Percentiles rank a stretch among this genome's conserved stretches.
Conservation (phyloP, 2,329 filamentous ascomycete species). For the Grosmannia clavigera region DNA sequence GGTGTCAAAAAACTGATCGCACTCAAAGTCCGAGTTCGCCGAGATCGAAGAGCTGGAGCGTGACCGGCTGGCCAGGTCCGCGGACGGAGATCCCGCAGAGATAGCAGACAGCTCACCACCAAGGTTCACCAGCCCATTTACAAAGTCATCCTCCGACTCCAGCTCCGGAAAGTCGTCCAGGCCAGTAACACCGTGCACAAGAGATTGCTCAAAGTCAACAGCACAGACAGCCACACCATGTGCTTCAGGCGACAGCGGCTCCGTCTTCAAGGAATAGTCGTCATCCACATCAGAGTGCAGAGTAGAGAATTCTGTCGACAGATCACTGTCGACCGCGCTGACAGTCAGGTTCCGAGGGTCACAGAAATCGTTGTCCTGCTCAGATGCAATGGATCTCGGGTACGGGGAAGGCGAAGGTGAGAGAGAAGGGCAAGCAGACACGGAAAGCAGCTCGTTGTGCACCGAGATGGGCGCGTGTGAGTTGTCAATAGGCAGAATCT, state of each 20-base stretch:
- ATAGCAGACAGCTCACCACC: slow-evolving; percentile 22
- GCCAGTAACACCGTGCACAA: slow-evolving; percentile 49
- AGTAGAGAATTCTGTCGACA: slow-evolving; percentile 50
- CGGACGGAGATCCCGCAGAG: slow-evolving; percentile 23
- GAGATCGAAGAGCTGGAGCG: slow-evolving; percentile 55
- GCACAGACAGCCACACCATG: slow-evolving; percentile 14
- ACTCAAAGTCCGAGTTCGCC: slow-evolving; percentile 58
- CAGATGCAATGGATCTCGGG: slow-evolving; percentile 53
- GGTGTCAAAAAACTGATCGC: slow-evolving; percentile 56
- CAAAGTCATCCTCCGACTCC: slow-evolving; percentile 82
- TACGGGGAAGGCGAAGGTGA: slow-evolving; percentile 79
- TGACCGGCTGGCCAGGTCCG: slow-evolving; percentile 37
- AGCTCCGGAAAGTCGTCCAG: slow-evolving; percentile 85
- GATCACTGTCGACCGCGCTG: slow-evolving; percentile 35
- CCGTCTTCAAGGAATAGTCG: slow-evolving; percentile 29
- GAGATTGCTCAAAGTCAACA: slow-evolving; percentile 37
- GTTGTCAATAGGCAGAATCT: slow-evolving; percentile 19
- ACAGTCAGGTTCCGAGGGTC: slow-evolving; percentile 85
- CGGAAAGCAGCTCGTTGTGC: slow-evolving; percentile 54
- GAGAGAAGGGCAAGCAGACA: slow-evolving; percentile 61
- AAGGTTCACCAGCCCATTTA: slow-evolving; percentile 61
- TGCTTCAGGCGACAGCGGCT: slow-evolving; percentile 30
- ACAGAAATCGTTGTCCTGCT: slow-evolving; percentile 73
- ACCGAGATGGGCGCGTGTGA: slow-evolving; percentile 41
- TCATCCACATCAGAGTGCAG: slow-evolving; percentile 52